Evolutionary conservation across 2,329 filamentous ascomycete genomes (phyloP).

Genomic region (Fusarium armeniacum): DNA sequence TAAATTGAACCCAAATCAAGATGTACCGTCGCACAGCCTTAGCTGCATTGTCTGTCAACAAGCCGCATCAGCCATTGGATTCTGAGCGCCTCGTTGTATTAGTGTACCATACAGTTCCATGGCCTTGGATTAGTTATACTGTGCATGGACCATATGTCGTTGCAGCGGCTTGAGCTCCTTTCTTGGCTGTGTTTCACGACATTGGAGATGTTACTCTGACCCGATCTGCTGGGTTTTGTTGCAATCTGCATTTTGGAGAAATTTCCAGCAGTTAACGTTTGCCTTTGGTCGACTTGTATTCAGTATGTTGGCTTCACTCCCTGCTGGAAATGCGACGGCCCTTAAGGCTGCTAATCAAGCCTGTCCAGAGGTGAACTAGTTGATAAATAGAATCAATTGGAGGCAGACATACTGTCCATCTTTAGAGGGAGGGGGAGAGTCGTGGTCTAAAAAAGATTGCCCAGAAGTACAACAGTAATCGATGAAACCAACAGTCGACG

Average conservation of each 20-base stretch:
- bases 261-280: not conserved
- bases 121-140: constrained; percentile 29
- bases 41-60: constrained; percentile 1
- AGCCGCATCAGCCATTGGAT: not conserved
- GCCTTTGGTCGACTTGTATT: not conserved
- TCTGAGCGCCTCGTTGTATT: constrained; percentile 14
- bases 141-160: constrained; percentile 20
- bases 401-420: not conserved
- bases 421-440: too few relatives aligned
- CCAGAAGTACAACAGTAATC: not conserved
- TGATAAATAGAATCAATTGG: not conserved
- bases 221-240: constrained; percentile 1
- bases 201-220: constrained; percentile 7
- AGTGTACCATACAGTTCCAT: constrained; percentile 23
- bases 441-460: not conserved
- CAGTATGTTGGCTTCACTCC: too few relatives aligned
- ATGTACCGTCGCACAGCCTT: not conserved
- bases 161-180: constrained; percentile 9
- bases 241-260: constrained; percentile 4
- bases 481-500: not conserved
- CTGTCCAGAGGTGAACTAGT: not conserved
- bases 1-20: not conserved
- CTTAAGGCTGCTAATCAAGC: not conserved
- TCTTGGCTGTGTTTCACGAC: constrained; percentile 38
- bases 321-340: not conserved